A percentile compares a stretch with the other conserved stretches of the same genome.
Conservation (phyloP, 495 filamentous ascomycete genomes). For the Friedmanniomyces simplex region DNA sequence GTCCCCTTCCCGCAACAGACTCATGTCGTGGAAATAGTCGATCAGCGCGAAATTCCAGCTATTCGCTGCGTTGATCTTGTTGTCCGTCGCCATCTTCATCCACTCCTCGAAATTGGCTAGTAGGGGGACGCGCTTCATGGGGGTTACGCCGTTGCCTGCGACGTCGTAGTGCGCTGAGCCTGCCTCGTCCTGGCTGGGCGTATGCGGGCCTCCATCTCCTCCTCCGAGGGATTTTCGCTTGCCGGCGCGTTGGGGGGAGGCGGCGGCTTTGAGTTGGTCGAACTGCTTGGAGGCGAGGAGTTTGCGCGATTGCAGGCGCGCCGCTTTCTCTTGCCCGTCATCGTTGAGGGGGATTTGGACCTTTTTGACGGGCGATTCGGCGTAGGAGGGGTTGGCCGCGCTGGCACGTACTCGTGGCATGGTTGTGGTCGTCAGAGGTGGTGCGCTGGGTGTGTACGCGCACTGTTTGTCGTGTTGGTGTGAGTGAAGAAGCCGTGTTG, state of each 20-base stretch:
- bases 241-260: constrained; percentile 70
- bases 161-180: constrained; percentile 39
- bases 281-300: constrained; percentile 83
- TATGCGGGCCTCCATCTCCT: constrained; percentile 52
- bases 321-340: constrained; percentile 83
- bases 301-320: constrained; percentile 75
- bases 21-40: constrained; percentile 99
- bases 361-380: constrained; percentile 24
- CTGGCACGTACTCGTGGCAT: constrained; percentile 26
- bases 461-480: not conserved
- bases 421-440: not conserved
- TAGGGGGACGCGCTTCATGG: constrained; percentile 92
- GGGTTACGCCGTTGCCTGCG: constrained; percentile 65
- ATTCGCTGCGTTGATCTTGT: constrained; percentile 98
- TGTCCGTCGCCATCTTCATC: constrained; percentile 99
- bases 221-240: constrained; percentile 52
- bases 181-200: constrained; percentile 56
- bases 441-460: not conserved
- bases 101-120: constrained; percentile 98
- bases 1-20: constrained; percentile 87
- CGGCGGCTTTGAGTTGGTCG: constrained; percentile 82
- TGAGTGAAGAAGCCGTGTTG: not conserved
- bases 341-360: constrained; percentile 78
- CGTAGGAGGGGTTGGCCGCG: constrained; percentile 7
- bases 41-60: constrained; percentile 99